Evolutionary conservation across 768 basidiomycete species (phyloP).

Genomic region (Suillus subaureus): DNA sequence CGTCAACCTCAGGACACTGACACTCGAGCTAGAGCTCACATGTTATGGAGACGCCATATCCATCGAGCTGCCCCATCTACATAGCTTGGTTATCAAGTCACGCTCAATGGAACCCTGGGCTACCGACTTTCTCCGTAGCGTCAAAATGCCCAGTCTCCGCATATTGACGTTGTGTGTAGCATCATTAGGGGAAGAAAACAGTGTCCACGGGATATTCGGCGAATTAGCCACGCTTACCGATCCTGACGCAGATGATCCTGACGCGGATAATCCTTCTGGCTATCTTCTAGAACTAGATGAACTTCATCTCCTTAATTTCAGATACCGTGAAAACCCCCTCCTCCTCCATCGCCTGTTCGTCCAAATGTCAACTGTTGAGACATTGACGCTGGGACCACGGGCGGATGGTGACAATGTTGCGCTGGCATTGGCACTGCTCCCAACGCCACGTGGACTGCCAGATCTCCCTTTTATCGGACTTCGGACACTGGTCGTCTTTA

Average conservation of each 20-base stretch:
- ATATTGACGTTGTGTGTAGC: neutral
- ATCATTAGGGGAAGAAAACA: neutral
- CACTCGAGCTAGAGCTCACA: too few species aligned
- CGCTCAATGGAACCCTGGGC: too few species aligned
- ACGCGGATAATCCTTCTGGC: neutral
- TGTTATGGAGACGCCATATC: too few species aligned
- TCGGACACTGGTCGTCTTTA: neutral
- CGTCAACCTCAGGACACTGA: too few species aligned
- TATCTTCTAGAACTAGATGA: neutral
- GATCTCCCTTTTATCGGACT: neutral
- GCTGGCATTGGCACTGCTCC: neutral
- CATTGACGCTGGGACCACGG: neutral
- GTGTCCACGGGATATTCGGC: neutral
- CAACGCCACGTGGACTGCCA: neutral
- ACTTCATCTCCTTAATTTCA: constrained; percentile 1
- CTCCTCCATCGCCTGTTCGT: neutral
- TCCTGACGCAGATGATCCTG: too few species aligned
- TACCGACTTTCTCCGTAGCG: too few species aligned
- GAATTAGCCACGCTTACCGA: neutral
- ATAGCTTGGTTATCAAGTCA: too few species aligned
- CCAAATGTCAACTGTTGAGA: neutral
- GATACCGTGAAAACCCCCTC: too few species aligned
- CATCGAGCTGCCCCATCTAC: too few species aligned
- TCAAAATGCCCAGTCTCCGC: neutral
- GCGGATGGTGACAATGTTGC: neutral